These are phyloP conservation scores for Salmacisia buchloeana DNA, from an alignment of 1,284 basidiomycete genomes.

Conservation along the genomic window DNA sequence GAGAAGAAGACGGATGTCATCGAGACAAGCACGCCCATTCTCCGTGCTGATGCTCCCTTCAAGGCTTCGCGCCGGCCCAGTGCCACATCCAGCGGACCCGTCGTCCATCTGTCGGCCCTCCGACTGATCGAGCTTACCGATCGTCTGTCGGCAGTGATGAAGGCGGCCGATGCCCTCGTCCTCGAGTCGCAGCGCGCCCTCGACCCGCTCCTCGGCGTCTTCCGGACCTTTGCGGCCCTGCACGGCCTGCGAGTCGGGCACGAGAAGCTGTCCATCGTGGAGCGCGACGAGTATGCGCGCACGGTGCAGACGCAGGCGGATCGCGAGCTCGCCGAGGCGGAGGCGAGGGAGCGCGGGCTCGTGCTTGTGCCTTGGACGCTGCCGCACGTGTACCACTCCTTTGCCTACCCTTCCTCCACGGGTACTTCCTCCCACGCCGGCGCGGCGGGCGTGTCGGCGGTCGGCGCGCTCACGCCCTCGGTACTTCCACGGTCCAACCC, in stretches of 20 bases:
- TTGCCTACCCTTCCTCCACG: slow-evolving; percentile 4
- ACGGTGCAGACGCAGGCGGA: slow-evolving; percentile 65
- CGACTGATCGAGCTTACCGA: slow-evolving; percentile 65
- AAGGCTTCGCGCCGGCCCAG: slow-evolving; percentile 4
- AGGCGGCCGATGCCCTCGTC: slow-evolving; percentile 61
- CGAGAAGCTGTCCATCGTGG: slow-evolving; percentile 62
- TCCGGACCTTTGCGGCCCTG: slow-evolving; percentile 72
- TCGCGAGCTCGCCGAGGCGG: slow-evolving; percentile 59
- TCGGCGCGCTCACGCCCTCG: slow-evolving; percentile 1
- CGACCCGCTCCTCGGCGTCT: slow-evolving; percentile 74
- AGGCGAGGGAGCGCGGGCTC: slow-evolving; percentile 51
- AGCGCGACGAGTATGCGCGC: slow-evolving; percentile 65
- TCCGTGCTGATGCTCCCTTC: slow-evolving; percentile 23
- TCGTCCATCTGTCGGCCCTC: slow-evolving; percentile 32
- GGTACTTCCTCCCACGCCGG: slow-evolving; percentile 18
- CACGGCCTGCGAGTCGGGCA: slow-evolving; percentile 63
- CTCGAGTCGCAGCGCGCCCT: slow-evolving; percentile 61
- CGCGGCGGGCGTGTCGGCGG: slow-evolving; percentile 7
- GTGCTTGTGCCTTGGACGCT: slow-evolving; percentile 75
- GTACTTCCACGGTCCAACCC: slow-evolving; percentile 27
- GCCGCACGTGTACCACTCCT: slow-evolving; percentile 1
- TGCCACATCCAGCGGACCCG: slow-evolving; percentile 19
- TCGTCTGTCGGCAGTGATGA: slow-evolving; percentile 77
- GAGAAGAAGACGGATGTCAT: not conserved
- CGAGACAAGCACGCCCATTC: slow-evolving; percentile 17